phyloP scores from a whole-genome alignment of 176 grass and related monocot species.

The Puya raimondii region DNA sequence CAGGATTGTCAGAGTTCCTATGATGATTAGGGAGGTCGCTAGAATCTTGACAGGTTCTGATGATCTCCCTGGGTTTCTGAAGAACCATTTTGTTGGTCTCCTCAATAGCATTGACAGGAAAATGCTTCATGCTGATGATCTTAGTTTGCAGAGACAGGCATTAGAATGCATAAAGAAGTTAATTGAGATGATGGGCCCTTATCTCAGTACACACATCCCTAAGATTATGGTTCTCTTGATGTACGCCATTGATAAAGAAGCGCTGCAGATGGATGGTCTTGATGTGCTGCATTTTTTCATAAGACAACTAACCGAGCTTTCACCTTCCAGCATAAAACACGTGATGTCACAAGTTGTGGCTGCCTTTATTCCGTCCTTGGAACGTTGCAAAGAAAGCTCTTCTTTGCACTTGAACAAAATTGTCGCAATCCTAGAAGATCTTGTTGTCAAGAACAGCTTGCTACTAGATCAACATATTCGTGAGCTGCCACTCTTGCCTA shows the following conservation, averaged over 20 bases:
- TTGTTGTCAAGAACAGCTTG: slow-evolving; percentile 65
- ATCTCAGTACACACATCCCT: slow-evolving; percentile 75
- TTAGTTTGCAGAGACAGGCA: slow-evolving; percentile 62
- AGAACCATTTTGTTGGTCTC: slow-evolving; percentile 94
- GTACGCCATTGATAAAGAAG: slow-evolving; percentile 87
- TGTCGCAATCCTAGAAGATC: slow-evolving; percentile 77
- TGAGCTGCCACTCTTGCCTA: slow-evolving; percentile 81
- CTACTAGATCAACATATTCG: slow-evolving; percentile 70
- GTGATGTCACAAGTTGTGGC: slow-evolving; percentile 93
- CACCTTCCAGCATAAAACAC: slow-evolving; percentile 81
- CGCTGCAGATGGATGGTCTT: slow-evolving; percentile 69
- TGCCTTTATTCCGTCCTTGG: slow-evolving; percentile 80
- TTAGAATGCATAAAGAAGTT: slow-evolving; percentile 73
- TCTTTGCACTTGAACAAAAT: slow-evolving; percentile 60
- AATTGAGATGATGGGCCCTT: slow-evolving; percentile 97
- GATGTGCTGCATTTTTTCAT: slow-evolving; percentile 78
- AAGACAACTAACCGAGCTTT: slow-evolving; percentile 63
- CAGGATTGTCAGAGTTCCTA: slow-evolving; percentile 64
- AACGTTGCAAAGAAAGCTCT: slow-evolving; percentile 58
- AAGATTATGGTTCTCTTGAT: slow-evolving; percentile 98
- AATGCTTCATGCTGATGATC: slow-evolving; percentile 74
- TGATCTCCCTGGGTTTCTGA: slow-evolving; percentile 79
- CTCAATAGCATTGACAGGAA: slow-evolving; percentile 87
- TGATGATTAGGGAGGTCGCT: slow-evolving; percentile 66
- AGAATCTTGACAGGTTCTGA: slow-evolving; percentile 71